Evolutionary conservation across 2,329 filamentous ascomycete genomes (phyloP).

Genomic region (Cordyceps farinosa): DNA sequence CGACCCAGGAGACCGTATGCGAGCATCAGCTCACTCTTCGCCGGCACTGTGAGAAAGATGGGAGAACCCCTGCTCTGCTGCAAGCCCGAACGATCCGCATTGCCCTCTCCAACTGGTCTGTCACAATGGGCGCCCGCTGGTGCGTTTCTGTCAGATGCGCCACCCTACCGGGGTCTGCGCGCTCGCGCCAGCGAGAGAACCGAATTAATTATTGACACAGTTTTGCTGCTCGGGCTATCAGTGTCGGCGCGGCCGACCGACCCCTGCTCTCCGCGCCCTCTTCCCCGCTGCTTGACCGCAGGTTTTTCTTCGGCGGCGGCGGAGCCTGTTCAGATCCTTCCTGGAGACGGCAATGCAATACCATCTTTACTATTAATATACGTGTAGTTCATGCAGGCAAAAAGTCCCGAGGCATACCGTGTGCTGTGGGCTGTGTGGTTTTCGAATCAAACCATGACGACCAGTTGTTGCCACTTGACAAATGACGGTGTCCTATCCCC

Average conservation of each 20-base stretch:
- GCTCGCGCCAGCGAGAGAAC: not conserved
- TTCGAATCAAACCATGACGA: not conserved
- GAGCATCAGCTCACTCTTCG: not conserved
- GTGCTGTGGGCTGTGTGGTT: not conserved
- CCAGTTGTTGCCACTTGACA: no score
- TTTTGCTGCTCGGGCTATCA: not conserved
- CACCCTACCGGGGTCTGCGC: not conserved
- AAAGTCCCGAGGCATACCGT: not conserved
- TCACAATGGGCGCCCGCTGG: conserved; percentile 1
- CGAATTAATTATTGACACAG: not conserved
- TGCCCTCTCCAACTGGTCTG: conserved; percentile 3
- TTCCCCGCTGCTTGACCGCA: not conserved
- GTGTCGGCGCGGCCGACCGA: not conserved
- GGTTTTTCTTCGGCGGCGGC: not conserved
- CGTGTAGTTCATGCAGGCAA: conserved; percentile 4
- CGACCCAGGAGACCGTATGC: not conserved
- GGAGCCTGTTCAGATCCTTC: not conserved
- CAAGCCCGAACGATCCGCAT: not conserved
- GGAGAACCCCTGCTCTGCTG: not conserved
- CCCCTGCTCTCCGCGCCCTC: not conserved
- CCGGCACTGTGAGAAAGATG: not conserved
- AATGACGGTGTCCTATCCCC: not conserved
- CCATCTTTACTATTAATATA: not conserved
- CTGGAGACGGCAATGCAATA: conserved; percentile 2
- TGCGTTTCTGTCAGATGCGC: conserved; percentile 5